Base-by-base conservation (phyloP, 768 basidiomycete genomes). In the Russula emetica region DNA sequence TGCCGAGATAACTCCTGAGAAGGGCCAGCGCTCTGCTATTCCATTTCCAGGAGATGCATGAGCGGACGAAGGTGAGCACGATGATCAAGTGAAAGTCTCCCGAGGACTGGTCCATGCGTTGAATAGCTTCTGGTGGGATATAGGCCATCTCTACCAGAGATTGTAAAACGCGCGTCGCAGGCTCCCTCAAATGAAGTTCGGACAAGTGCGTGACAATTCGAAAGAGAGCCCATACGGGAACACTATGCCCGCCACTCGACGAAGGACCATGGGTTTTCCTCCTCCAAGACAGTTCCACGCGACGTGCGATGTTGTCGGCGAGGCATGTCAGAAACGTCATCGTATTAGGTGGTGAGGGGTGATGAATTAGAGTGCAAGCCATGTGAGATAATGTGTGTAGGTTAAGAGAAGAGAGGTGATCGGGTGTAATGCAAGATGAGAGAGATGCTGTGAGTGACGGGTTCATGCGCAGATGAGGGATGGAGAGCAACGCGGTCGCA, bases 11-110 rank as follows among this genome's bases (percentile, higher is more conserved):
- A 7, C 71, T 66, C 3, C 69, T 70, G 50, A 85, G 70, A 34
- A 85, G 72, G 9, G 61, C 68, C 14, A 77, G 70, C 1, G 82
- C 83, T 44, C 78, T 74, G 30, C 69, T 60, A 55, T 76, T 73
- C 83, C 82, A 86, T 47, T 79, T 75, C 82, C 83, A 86, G 66
- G 80, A 76, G 44, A 84, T 68, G 65, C 82, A 80, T 8, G 85
- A 77, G 51, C 79, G 78, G 11, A 82, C 76, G 38, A 86, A 70
- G 14, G 82, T 77, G 28, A 79, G 75, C 26, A 76, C 74, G 26
- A 87, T 73, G 57, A 86, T 80, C 22, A 79, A 72, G 24, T 74
- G 70, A 54, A 83, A 78, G 66, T 83, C 76, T 1, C 74, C 71
- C 16, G 74, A 70, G n/a, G 72, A 65, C 36, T 69, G 70, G 44